Evolutionary conservation across 176 grass and related monocot genomes (phyloP), one percentile per base, ranked within the genome.

Genomic region (Luzula sylvatica): DNA sequence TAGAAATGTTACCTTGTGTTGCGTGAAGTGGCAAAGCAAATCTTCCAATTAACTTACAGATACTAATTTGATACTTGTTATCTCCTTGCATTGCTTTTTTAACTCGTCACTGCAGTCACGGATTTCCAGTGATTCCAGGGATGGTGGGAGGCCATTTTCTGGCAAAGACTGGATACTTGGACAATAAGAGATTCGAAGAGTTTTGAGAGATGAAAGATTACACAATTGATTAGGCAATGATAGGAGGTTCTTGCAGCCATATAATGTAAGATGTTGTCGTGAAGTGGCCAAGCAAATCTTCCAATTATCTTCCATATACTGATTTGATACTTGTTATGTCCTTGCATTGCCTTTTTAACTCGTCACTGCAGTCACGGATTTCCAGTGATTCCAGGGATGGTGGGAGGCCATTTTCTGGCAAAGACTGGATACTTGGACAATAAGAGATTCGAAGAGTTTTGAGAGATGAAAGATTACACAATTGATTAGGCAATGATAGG

Each of bases 281-380:
- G 5, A 35, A 35, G 30, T 2, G 30, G 30, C 7, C 5, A 35
- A 4, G 29, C 29, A 32, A 32, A 32, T 32, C 29, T 32, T 32
- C 8, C 29, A 32, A 32, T 32, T 32, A 32, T 32, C 29, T 3
- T 4, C 29, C 29, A 32, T 3, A 8, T 4, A 32, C 30, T 1
- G 0, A 35, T 35, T 70, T 52, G 23, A 20, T 26, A 15, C 20
- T 26, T 53, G 29, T 58, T 52, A 57, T 20, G 3, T 0, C 11
- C 9, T 20, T 51, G 47, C 70, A 80, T 3, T 38, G 1, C 0
- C 16, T 26, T 18, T 0, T 0, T 35, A 64, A 48, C 49, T 56
- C 7, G 0, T 44, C 0, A 0, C 0, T 14, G 47, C 70, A 56
- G 0, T 0, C 0, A 0, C 0, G 0, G 8, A 80, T 30, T 1